Conservation (phyloP, 805 yeast genomes). For the Clavispora vitiphila region DNA sequence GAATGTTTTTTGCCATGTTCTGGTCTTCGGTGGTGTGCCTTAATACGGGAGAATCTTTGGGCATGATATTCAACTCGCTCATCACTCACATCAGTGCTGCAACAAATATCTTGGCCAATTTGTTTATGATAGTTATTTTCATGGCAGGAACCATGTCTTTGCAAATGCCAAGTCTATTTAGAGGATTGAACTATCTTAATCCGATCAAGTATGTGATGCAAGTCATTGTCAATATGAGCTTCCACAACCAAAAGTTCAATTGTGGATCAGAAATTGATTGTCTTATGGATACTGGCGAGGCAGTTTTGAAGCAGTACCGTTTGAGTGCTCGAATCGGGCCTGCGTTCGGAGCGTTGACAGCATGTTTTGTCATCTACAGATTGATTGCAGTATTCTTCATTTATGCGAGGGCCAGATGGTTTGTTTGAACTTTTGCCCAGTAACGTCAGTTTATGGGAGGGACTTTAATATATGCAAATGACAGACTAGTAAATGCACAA, state of each 20-base stretch:
- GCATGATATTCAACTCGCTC: conserved; percentile 71
- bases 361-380: conserved; percentile 40
- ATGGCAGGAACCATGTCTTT: conserved; percentile 85
- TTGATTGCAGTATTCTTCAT: conserved; percentile 25
- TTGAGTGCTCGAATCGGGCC: conserved; percentile 33
- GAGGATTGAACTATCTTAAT: conserved; percentile 68
- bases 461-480: too few species aligned
- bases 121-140: conserved; percentile 66
- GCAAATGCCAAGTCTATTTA: conserved; percentile 63
- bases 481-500: too few species aligned
- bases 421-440: conserved; percentile 8
- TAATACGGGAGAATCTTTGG: conserved; percentile 80
- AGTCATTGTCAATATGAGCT: conserved; percentile 54
- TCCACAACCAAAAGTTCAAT: conserved; percentile 43
- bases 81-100: conserved; percentile 78
- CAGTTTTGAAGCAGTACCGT: conserved; percentile 50
- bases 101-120: conserved; percentile 61
- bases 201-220: conserved; percentile 73
- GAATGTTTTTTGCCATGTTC: conserved; percentile 60
- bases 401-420: conserved; percentile 25
- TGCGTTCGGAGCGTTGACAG: conserved; percentile 35
- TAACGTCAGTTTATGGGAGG: too few species aligned
- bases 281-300: conserved; percentile 46
- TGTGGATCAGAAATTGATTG: conserved; percentile 48
- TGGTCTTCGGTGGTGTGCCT: conserved; percentile 50